Base-by-base conservation (phyloP, 169 alveolate genomes). In the Plasmodium relictum region DNA sequence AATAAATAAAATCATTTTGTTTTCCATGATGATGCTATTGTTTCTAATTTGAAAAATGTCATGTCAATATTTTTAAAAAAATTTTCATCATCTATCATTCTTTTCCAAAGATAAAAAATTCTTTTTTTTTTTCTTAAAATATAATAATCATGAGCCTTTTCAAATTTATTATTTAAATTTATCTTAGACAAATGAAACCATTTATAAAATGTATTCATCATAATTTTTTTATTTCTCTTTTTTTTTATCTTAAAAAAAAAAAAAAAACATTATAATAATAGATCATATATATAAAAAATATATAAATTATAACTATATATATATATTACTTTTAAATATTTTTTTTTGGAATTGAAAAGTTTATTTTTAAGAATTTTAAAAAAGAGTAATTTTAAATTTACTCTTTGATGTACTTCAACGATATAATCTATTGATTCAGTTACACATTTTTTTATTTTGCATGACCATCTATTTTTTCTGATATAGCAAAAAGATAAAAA, bases 1-100 rank as follows among this genome's bases (percentile, higher is more conserved):
- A 45, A 56, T 48, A 42, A 65, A 31, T n/a, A 56, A n/a, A 48
- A 42, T 48, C 45, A 78, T 54, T 71, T 39, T 68, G 66, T 50
- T 66, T 16, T 24, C 91, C 91, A 83, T 6, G 91, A 83, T 42
- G 78, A 48, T 24, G 71, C 91, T 52, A 83, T 83, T 68, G 41
- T 20, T 24, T 83, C 91, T 48, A 83, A 68, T 37, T 68, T 18
- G 37, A 54, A 62, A 83, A 83, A 83, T 54, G 68, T 66, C 37
- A 22, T 68, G 22, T 83, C 91, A 37, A 83, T 48, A 6, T 62
- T 83, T 83, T 83, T 83, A 68, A 68, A 83, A 68, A 83, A 56
- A 6, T 54, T 66, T 14, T 83, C 72, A 69, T 83, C 91, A 18
- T 83, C 22, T 66, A 68, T 68, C 16, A 45, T 50, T 52, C 83